Conservation (phyloP, 1,139 yeast species). For the Protomyces inouyei region DNA sequence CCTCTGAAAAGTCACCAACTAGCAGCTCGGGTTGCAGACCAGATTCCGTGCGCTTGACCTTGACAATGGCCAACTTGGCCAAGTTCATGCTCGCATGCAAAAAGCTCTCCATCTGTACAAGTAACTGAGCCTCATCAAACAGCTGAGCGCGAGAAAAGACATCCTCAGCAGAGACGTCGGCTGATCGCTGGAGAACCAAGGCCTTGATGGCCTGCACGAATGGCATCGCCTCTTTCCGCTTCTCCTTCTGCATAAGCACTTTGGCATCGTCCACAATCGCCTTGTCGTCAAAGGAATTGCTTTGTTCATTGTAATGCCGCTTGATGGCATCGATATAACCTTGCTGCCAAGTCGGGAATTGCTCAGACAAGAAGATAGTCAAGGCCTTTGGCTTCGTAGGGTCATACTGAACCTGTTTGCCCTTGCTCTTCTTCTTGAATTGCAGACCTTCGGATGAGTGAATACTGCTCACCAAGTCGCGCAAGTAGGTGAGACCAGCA, state of each 20-base stretch:
- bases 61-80: slow-evolving; percentile 55
- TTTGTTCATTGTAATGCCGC: slow-evolving; percentile 56
- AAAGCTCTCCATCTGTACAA: slow-evolving; percentile 50
- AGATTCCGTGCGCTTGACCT: slow-evolving; percentile 54
- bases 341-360: slow-evolving; percentile 97
- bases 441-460: slow-evolving; percentile 90
- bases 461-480: slow-evolving; percentile 69
- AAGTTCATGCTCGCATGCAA: slow-evolving; percentile 57
- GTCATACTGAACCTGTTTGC: slow-evolving; percentile 67
- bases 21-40: slow-evolving; percentile 54
- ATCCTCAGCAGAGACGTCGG: slow-evolving; percentile 56
- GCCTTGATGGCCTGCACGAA: slow-evolving; percentile 80
- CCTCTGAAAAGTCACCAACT: slow-evolving; percentile 50
- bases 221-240: slow-evolving; percentile 86
- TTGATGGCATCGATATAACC: slow-evolving; percentile 78
- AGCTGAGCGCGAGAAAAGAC: slow-evolving; percentile 78
- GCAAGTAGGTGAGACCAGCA: slow-evolving; percentile 72
- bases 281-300: slow-evolving; percentile 27
- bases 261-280: slow-evolving; percentile 32
- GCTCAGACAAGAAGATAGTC: slow-evolving; percentile 64
- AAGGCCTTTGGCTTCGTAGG: slow-evolving; percentile 65
- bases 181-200: slow-evolving; percentile 52
- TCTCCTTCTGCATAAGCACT: slow-evolving; percentile 47
- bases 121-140: slow-evolving; percentile 68
- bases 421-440: slow-evolving; percentile 86